Conservation (phyloP, 176 grass and related monocot species). For the Zea luxurians region DNA sequence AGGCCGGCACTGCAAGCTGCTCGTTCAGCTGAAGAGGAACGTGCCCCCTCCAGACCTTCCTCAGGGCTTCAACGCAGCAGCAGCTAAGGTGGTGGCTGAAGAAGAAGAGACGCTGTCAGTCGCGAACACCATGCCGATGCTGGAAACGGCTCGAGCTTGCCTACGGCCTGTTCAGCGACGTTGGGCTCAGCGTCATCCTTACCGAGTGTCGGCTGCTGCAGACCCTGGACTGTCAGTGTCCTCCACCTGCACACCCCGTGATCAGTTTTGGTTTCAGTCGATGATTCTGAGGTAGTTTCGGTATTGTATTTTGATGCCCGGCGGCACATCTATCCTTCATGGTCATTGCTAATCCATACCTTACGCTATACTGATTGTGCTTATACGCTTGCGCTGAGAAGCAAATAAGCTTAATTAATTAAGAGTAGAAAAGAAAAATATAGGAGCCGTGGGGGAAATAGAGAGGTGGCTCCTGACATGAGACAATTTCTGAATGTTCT, state of each 20-base stretch:
- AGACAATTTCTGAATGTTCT: not conserved
- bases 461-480: not conserved
- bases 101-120: slow-evolving; percentile 46
- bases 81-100: slow-evolving; percentile 21
- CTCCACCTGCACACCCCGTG: too few relatives aligned
- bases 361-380: not conserved
- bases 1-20: slow-evolving; percentile 50
- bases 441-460: not conserved
- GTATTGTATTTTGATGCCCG: not conserved
- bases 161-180: not conserved
- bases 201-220: slow-evolving; percentile 38
- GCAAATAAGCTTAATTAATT: not conserved
- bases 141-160: too few relatives aligned
- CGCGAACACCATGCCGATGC: not conserved
- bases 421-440: not conserved
- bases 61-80: slow-evolving; percentile 5
- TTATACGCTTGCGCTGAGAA: not conserved
- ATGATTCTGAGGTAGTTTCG: not conserved
- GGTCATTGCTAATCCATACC: not conserved
- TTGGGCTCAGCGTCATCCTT: slow-evolving; percentile 44
- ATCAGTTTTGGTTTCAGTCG: not conserved
- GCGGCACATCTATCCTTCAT: not conserved
- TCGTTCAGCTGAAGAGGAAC: slow-evolving; percentile 60
- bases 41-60: slow-evolving; percentile 46
- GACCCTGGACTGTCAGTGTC: too few relatives aligned